Conservation (phyloP, 192 early-diverging fungal species). For the Backusella liffmaniae region DNA sequence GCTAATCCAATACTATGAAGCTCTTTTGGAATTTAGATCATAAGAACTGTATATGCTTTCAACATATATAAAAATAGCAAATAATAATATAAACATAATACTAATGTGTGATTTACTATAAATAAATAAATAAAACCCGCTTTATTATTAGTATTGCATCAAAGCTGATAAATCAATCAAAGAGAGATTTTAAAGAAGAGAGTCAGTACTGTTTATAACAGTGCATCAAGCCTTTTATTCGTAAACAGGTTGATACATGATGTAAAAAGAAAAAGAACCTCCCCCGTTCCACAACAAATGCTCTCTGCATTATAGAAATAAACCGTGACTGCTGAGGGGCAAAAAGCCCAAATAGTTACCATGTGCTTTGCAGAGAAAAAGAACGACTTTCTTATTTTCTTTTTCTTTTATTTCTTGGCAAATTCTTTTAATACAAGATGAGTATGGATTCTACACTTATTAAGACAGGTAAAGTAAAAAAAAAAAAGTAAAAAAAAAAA, state of each 20-base stretch:
- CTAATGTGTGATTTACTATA: background rate
- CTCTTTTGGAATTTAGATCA: background rate
- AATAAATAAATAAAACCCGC: background rate
- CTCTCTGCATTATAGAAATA: background rate
- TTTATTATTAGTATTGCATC: no score
- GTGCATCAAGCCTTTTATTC: no score
- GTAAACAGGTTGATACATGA: no score
- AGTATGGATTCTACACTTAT: constrained; percentile 56
- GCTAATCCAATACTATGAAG: background rate
- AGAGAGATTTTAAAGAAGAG: no score
- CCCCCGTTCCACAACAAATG: background rate
- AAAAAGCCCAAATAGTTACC: background rate
- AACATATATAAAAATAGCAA: background rate
- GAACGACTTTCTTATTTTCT: background rate
- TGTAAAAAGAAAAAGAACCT: no score
- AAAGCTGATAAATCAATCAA: no score
- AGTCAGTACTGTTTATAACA: no score
- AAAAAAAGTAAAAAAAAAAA: background rate
- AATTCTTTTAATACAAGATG: background rate
- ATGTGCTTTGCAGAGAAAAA: background rate
- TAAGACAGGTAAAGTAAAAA: constrained; percentile 40
- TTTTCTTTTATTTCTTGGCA: constrained; percentile 3
- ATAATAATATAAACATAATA: no score
- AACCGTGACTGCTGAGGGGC: background rate
- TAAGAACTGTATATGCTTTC: background rate